A percentile compares a stretch with the other conserved stretches of the same genome.
Evolutionary conservation across 768 basidiomycete species (phyloP).

Genomic region (Trametopsis cervina): DNA sequence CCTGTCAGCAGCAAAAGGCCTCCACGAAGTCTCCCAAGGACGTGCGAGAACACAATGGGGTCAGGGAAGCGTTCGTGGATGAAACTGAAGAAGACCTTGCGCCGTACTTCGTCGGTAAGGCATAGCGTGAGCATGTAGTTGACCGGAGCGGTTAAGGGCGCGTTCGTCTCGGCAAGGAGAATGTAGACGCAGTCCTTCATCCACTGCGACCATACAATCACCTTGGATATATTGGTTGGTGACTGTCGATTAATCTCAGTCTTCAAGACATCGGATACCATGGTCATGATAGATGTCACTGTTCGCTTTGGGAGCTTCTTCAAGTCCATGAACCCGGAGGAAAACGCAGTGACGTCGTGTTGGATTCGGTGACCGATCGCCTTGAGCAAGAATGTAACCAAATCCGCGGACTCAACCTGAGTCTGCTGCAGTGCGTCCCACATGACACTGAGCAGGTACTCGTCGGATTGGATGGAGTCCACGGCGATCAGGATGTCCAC

Average conservation of each 20-base stretch:
- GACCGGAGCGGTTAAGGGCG: background rate
- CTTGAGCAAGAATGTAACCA: background rate
- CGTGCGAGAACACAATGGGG: background rate
- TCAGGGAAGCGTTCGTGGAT: background rate
- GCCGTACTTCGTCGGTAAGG: background rate
- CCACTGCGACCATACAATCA: background rate
- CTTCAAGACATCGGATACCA: background rate
- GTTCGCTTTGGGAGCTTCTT: background rate
- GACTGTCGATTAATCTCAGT: background rate
- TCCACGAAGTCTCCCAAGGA: background rate
- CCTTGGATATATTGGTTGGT: background rate
- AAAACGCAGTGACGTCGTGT: background rate
- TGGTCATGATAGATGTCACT: background rate
- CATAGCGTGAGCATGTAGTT: background rate
- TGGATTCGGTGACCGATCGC: background rate
- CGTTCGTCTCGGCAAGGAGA: background rate
- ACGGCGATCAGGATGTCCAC: background rate
- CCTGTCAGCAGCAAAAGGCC: background rate
- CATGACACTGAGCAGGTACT: background rate
- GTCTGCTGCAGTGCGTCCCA: background rate
- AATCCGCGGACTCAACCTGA: background rate
- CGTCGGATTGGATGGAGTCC: background rate
- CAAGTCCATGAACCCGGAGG: background rate
- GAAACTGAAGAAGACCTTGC: background rate
- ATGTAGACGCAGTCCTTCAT: background rate